Evolutionary conservation across 163 green algal species (phyloP).

Genomic region (Volvox carteri): DNA sequence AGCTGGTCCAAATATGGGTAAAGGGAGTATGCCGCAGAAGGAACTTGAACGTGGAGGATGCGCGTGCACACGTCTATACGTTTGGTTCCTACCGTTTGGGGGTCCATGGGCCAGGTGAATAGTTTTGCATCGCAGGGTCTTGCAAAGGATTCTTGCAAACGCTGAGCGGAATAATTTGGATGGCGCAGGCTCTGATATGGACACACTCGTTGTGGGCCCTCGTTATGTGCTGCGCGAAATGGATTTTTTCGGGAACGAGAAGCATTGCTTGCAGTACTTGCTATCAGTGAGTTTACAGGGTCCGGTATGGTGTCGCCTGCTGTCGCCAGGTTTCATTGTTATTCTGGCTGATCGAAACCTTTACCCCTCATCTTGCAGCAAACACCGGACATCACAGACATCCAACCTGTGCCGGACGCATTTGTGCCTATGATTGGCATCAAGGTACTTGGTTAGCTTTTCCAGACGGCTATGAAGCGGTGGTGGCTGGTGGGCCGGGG

Average conservation of each 20-base stretch:
- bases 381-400: conserved; percentile 83
- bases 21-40: conserved; percentile 67
- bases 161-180: background rate
- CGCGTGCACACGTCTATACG: conserved; percentile 88
- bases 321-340: too few relatives aligned
- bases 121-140: background rate
- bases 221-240: conserved; percentile 83
- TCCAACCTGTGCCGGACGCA: conserved; percentile 91
- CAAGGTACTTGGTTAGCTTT: conserved; percentile 73
- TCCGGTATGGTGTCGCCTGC: too few relatives aligned
- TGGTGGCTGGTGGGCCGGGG: too few relatives aligned
- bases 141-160: background rate
- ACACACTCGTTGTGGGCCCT: conserved; percentile 96
- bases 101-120: conserved; percentile 89
- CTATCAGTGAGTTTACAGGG: conserved; percentile 72
- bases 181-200: conserved; percentile 95
- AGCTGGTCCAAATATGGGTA: conserved; percentile 88
- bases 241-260: conserved; percentile 95
- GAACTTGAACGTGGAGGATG: conserved; percentile 62
- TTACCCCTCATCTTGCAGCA: too few relatives aligned
- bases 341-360: too few relatives aligned
- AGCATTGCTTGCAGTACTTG: conserved; percentile 87
- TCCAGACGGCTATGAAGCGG: too few relatives aligned
- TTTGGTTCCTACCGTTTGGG: conserved; percentile 98
- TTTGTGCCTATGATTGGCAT: conserved; percentile 98